Evolutionary conservation across 2,329 filamentous ascomycete species (phyloP), one percentile per base, ranked within the genome.

Genomic region (Microcyclospora pomicola): DNA sequence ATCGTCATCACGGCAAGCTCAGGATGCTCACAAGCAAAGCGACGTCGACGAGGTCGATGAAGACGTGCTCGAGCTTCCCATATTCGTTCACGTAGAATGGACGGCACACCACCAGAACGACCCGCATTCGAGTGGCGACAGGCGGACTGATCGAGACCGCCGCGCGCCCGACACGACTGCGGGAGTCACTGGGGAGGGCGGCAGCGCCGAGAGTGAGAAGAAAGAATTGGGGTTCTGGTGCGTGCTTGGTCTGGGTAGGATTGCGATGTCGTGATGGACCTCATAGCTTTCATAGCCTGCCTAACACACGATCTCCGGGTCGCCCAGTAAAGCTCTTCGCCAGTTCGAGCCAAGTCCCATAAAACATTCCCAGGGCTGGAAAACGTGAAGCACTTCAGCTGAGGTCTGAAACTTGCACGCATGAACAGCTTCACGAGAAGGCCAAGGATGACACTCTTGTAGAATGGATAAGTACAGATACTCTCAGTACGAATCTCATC

Each of bases 201-300:
- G 52, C 49, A 77, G 71, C 58, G 75, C 73, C 33, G 73, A 67
- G 34, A 79, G 71, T 58, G 82, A 88, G 61, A 88, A 78, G 66
- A 75, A 82, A 53, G 91, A 96, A 57, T 64, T 96, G 60, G 86
- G 86, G 39, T 96, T 94, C 62, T 98, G 91, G 91, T 86, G 83
- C 64, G 86, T 93, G 14, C 67, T 96, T 28, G 88, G 88, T 3
- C 73, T 92, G 41, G 91, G 91, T 9, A 77, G 77, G 52, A 91
- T 96, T 52, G 73, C 51, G 14, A 24, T 24, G 19, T 24, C 19
- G 19, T 24, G 19, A 24, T 7, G 19, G 19, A 7, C 4, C 7
- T 4, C 19, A 24, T 7, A 24, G 19, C 19, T 24, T 24, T 24
- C 19, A 7, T 24, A 24, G 19, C 7, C 19, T 4, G 19, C 19